Evolutionary conservation across 495 filamentous ascomycete species (phyloP), one percentile per base, ranked within the genome.

Genomic region (Talaromyces adpressus): DNA sequence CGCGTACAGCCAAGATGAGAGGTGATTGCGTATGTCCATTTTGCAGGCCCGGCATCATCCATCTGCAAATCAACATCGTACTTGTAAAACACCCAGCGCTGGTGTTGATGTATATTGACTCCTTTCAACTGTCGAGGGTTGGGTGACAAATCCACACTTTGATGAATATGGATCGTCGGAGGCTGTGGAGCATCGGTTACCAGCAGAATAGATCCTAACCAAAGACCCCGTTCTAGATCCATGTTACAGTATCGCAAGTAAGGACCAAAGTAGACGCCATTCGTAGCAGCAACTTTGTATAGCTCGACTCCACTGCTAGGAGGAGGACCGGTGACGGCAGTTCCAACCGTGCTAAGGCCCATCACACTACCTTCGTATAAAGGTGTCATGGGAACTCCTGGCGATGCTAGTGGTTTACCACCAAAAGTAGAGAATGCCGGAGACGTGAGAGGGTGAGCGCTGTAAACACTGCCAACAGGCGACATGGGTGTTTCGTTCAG

Each of bases 21-120:
- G 0, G 95, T 98, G 61, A 98, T 94, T 6, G 94, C 94, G 71
- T 98, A 98, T 0, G 94, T 98, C 94, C 94, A 98, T 69, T 94
- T 91, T 4, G 93, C 90, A 29, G 89, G 86, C 3, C 82, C 76
- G 53, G 81, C 74, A 9, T 97, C 94, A 32, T 89, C 89, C 94
- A 98, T 98, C 65, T 86, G 87, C 27, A 98, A 76, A 66, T 97
- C 91, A 62, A 98, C 73, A 64, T 97, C 94, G 69, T 98, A 98
- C 65, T 94, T 89, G 75, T 95, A 98, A 70, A 98, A 98, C 11
- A 86, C 88, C 92, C 92, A 98, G 39, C 91, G 80, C 69, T 95
- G 92, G 74, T 98, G 95, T 8, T 84, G 87, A 66, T 87, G 90
- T 54, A 98, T 97, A 20, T 88, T 86, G 66, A 89, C 85, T 0